Conservation (phyloP, 208 protist species). For the Porcisia deanei region DNA sequence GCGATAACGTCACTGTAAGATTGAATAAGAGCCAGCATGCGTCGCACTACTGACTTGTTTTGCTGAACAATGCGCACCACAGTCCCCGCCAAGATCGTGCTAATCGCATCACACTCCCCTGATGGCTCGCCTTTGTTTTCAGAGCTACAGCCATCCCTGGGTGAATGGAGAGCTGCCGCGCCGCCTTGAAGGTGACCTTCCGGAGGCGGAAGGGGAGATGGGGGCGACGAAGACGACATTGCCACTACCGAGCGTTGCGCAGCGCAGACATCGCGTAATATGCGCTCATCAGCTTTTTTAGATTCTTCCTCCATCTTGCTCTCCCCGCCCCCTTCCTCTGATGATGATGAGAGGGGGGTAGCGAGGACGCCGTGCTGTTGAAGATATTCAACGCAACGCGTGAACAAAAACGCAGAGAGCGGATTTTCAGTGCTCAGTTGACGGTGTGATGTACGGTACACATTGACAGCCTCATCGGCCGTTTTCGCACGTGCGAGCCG, state of each 20-base stretch:
- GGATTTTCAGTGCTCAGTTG: conserved; percentile 3
- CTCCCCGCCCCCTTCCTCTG: background rate
- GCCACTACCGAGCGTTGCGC: background rate
- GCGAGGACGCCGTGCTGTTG: background rate
- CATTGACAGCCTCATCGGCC: background rate
- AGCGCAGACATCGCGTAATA: background rate
- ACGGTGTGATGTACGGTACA: background rate
- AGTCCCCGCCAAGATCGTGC: background rate
- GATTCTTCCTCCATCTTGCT: too few species aligned
- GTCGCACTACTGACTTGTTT: conserved; percentile 30
- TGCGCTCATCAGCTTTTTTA: background rate
- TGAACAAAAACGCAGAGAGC: conserved; percentile 5
- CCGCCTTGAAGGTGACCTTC: background rate
- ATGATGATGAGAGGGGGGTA: background rate
- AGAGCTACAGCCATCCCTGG: background rate
- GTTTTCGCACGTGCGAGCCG: background rate
- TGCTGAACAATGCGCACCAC: conserved; percentile 31
- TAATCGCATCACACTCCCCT: background rate
- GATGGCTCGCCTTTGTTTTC: background rate
- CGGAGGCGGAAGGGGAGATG: background rate
- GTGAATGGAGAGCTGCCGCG: background rate
- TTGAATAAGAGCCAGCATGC: conserved; percentile 25
- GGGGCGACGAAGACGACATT: background rate
- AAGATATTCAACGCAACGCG: background rate
- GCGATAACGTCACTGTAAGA: conserved; percentile 7